Evolutionary conservation across 768 basidiomycete species (phyloP), one percentile per base, ranked within the genome.

Genomic region (Psilocybe subaeruginosa): DNA sequence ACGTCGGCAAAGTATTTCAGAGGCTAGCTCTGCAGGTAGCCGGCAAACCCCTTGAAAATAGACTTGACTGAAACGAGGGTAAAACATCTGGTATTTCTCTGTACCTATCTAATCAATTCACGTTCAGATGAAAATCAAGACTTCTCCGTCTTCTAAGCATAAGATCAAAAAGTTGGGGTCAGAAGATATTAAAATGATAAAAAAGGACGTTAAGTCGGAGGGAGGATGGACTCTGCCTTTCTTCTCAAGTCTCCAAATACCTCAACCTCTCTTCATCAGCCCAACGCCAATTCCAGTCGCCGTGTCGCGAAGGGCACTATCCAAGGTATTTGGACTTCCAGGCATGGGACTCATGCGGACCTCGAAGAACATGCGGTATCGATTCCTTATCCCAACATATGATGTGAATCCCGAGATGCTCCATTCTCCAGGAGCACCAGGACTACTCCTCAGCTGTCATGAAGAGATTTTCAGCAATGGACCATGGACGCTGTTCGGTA

Each of bases 311-410:
- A 48, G 43, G 41, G 64, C 61, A 0, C 35, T 68, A 11, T 63
- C 56, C 1, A 35, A 57, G 8, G 30, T 33, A 29, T 68, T 61
- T 30, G 57, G 62, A 3, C 58, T 65, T 41, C 59, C 66, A 8
- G 60, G 59, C 9, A 65, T 65, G 64, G 64, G 56, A 33, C 55
- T 68, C 16, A 46, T 68, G 6, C 63, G 66, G 66, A 54, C 47
- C 1, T 68, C 59, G n/a, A 61, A 61, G 48, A 31, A 56, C 43
- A 61, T 55, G 30, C 27, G 39, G 14, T 39, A 59, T 19, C 33
- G 58, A 7, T 65, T 63, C 43, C 14, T 68, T 30, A n/a, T 62
- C 19, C 64, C 66, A 3, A 63, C 33, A 11, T 54, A 55, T 27
- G 56, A 50, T 1, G 27, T 59, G 2, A 63, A 68, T 33, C 62